These are phyloP conservation scores for Claviceps sp. DNA, from an alignment of 2,329 filamentous ascomycete species.

Conservation along the genomic window DNA sequence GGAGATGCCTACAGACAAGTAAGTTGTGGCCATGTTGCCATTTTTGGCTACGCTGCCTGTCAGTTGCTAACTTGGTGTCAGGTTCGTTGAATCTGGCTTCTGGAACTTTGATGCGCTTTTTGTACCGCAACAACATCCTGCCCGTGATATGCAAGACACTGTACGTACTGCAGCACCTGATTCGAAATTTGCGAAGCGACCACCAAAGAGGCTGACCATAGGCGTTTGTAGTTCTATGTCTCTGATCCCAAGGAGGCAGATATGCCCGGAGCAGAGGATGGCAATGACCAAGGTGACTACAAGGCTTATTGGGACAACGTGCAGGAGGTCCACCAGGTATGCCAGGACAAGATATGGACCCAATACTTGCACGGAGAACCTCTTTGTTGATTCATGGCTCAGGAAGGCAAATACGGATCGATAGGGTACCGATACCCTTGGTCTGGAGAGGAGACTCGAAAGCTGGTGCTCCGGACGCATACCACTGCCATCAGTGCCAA, in stretches of 20 bases:
- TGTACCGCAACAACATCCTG: constrained; percentile 90
- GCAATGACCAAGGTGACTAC: constrained; percentile 50
- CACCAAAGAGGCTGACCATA: background rate
- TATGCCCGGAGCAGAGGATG: constrained; percentile 35
- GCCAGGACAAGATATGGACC: background rate
- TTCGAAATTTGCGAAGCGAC: background rate
- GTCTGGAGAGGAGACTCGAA: constrained; percentile 73
- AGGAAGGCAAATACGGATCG: constrained; percentile 77
- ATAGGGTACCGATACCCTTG: constrained; percentile 95
- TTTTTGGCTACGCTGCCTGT: too few species aligned
- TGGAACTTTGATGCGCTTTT: constrained; percentile 97
- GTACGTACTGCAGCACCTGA: background rate
- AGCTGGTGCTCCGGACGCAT: constrained; percentile 83
- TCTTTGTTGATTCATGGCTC: background rate
- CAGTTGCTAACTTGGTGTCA: background rate
- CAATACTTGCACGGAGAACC: background rate
- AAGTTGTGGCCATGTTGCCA: background rate
- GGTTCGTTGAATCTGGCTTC: constrained; percentile 88
- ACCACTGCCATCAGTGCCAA: constrained; percentile 86
- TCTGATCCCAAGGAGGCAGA: constrained; percentile 73
- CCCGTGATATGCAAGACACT: constrained; percentile 92
- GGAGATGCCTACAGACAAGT: constrained; percentile 86
- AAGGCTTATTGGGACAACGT: constrained; percentile 82
- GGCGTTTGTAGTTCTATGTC: constrained; percentile 58
- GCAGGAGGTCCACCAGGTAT: constrained; percentile 61